Base-by-base conservation (phyloP, 306 rosid genomes). In the Heteromeles arbutifolia region DNA sequence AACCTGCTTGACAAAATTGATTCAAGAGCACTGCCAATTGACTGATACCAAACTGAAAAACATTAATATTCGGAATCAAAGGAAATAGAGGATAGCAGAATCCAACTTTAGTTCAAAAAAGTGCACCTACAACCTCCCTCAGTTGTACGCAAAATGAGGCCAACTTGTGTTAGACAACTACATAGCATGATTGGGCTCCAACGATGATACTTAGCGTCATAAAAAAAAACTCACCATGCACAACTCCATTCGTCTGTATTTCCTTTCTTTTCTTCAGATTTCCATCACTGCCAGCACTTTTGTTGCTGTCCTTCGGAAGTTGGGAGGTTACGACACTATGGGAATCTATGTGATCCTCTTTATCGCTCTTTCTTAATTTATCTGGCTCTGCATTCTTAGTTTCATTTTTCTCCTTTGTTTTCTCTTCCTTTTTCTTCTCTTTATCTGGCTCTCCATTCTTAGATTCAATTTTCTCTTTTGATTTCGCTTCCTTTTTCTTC, bases 221-320 rank as follows among this genome's bases (percentile, higher is more conserved):
- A 79, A 85, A 79, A 85, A 75, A 84, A 67, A 85, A 90, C 99
- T 91, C 93, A 95, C 99, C 97, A 65, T 68, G 91, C 67, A 80
- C 74, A 83, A 89, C 83, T 82, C 97, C 97, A 85, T 90, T 95
- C 34, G 92, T 72, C 84, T 88, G 92, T 18, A 83, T 34, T 74
- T 88, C 88, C 88, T 90, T 95, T 79, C 99, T 84, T 84, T 95
- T 95, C 89, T 85, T 95, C 79, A 64, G 70, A 80, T 83, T 90
- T 80, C 81, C 87, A 58, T 78, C 89, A 52, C 65, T 41, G 70
- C 78, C 76, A 85, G 87, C 77, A 69, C 32, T 80, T 48, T 71
- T 86, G 64, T 82, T 75, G 85, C 69, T 65, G 80, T 82, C 92
- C 80, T 66, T 81, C 65, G 77, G 79, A 82, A 77, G 73, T 79